Evolutionary conservation across 345 rosid species (phyloP), one percentile per base, ranked within the genome.

Genomic region (Isatis tinctoria): DNA sequence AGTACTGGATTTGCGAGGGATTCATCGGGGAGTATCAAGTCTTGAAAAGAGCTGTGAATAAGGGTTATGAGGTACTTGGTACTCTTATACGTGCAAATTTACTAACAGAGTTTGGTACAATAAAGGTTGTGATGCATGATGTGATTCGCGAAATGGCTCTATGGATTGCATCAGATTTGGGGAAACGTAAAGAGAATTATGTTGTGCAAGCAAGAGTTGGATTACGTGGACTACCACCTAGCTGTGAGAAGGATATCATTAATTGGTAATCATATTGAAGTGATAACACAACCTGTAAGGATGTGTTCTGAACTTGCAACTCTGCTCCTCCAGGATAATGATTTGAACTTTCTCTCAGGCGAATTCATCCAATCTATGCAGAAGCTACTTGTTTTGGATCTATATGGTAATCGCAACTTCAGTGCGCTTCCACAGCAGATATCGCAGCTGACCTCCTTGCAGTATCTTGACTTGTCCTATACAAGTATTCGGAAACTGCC

Each of bases 141-240:
- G 70, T 83, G 12, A 70, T 82, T 2, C 47, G 82, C 11, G 86
- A 85, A 24, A 74, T 83, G 64, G 87, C 87, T 0, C 28, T 83
- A 32, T 76, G 84, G 82, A 78, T 82, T 24, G 39, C 66, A 8
- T 65, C 71, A 13, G 37, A 44, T 43, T 56, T 65, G 2, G 78
- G 59, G 10, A 13, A 65, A 6, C 13, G 53, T 12, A 63, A 73
- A 52, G 77, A 73, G 4, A 18, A 2, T 10, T 53, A 3, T 3
- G 27, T 53, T 3, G 71, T 65, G 17, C 36, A 35, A 65, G 72
- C 65, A 2, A 44, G 47, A 4, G 57, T 43, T 6, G 65, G 65
- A 2, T 32, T 64, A 65, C n/a, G 3, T 3, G 18, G 40, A 27
- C 28, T 27, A 27, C 28, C 16, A 7, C 57, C 20, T 2, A 17